These are phyloP conservation scores for Fusarium miscanthi DNA, from an alignment of 2,329 filamentous ascomycete genomes.

Conservation along the genomic window DNA sequence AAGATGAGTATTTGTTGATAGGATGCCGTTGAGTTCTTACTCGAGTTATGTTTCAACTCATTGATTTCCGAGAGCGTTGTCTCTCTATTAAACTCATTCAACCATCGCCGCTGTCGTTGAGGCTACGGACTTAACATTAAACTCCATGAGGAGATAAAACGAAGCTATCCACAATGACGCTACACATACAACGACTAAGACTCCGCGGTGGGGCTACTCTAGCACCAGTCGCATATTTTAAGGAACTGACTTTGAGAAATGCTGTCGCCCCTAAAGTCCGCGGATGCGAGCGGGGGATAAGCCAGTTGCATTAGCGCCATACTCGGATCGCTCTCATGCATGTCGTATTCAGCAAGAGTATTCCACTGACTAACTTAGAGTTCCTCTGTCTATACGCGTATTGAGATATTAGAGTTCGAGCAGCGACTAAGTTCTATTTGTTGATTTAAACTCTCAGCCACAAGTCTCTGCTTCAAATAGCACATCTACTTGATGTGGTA, in stretches of 20 bases:
- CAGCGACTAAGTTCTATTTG: too few species aligned
- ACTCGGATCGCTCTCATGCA: too few species aligned
- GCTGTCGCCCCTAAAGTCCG: background rate
- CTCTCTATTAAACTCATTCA: background rate
- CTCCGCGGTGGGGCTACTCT: background rate
- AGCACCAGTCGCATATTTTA: background rate
- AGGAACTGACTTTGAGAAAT: background rate
- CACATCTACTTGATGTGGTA: background rate
- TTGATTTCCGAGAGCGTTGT: rapidly evolving
- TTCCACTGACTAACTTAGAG: too few species aligned
- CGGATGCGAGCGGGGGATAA: background rate
- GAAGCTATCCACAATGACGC: background rate
- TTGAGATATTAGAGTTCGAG: too few species aligned
- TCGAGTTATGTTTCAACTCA: rapidly evolving
- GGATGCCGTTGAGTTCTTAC: background rate
- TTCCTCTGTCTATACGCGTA: too few species aligned
- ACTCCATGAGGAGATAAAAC: background rate
- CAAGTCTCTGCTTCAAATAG: too few species aligned
- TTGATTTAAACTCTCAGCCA: too few species aligned
- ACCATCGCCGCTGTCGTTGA: background rate
- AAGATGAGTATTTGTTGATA: background rate
- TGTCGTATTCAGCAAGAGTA: too few species aligned
- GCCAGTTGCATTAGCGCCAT: background rate
- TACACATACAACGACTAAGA: background rate
- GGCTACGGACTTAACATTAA: background rate